Base-by-base conservation (phyloP, 306 rosid genomes). In the Glycyrrhiza uralensis region DNA sequence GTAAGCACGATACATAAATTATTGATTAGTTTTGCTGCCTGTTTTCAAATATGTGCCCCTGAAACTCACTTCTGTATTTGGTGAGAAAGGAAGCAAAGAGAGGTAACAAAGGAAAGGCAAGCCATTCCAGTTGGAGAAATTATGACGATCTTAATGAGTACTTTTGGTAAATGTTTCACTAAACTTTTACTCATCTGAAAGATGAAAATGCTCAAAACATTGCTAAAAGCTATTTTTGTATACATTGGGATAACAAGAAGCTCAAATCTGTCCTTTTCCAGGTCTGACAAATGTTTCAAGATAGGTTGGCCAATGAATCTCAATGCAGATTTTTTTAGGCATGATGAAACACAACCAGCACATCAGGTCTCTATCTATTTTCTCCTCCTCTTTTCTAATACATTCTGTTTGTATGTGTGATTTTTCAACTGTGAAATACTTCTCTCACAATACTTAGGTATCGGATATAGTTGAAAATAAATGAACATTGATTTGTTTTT, bases 121-220 rank as follows among this genome's bases (percentile, higher is more conserved):
- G 99, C 76, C 99, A 95, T 81, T 67, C 99, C 82, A 84, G 76
- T 26, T 95, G 99, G 99, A 90, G 99, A 92, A 95, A 95, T 69
- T 95, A 95, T 72, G 99, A 95, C 82, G 99, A 95, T 77, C 85
- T 95, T 61, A 95, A 95, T 49, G 99, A 95, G 77, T 95, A 95
- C 80, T 95, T 95, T 69, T 95, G 99, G 99, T 95, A 71, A 76
- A 49, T 44, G 39, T 26, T 73, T 60, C 54, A 67, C 33, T 42
- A 32, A 56, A 38, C 30, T 72, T 50, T 11, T 49, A 75, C n/a
- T 66, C 30, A 18, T 42, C 10, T 13, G 20, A 76, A 45, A 38
- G 29, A 33, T 62, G 39, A 49, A 32, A 80, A 38, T 49, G 56
- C 58, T 66, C 7, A 35, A 49, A 66, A 44, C 28, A 38, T 9